These are phyloP conservation scores for Cercospora nicotianae DNA, from an alignment of 2,329 filamentous ascomycete species.

Conservation along the genomic window DNA sequence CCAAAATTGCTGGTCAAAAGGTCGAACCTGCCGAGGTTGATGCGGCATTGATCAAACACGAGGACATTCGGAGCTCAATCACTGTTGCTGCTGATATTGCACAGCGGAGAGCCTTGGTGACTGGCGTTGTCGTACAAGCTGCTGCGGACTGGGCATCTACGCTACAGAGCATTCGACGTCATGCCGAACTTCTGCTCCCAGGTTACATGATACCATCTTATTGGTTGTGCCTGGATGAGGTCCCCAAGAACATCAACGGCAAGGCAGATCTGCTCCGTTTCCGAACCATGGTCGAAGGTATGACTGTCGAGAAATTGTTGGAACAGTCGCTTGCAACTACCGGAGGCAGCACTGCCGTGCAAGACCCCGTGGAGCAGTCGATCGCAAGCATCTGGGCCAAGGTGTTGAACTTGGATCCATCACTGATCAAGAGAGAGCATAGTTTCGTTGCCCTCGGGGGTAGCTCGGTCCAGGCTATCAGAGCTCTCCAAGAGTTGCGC, in stretches of 20 bases:
- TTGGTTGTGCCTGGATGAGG: neutral
- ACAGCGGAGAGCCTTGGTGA: neutral
- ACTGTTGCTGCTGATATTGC: neutral
- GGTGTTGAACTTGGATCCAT: neutral
- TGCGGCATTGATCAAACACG: slow-evolving; percentile 48
- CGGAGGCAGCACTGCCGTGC: neutral
- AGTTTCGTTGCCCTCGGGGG: neutral
- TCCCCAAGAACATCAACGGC: neutral
- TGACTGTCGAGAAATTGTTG: neutral
- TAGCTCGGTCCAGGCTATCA: slow-evolving; percentile 1
- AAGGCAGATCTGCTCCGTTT: neutral
- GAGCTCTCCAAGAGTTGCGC: neutral
- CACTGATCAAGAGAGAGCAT: neutral
- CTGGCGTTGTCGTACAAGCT: neutral
- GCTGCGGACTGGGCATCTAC: neutral
- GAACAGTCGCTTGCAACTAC: neutral
- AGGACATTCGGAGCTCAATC: neutral
- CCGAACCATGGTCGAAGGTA: neutral
- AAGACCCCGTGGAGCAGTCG: neutral
- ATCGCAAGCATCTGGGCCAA: neutral
- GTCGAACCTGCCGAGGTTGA: slow-evolving; percentile 75
- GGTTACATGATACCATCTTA: neutral
- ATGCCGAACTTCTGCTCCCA: neutral
- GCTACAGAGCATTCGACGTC: neutral
- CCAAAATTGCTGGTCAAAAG: slow-evolving; percentile 74